These are phyloP conservation scores for Fusarium avenaceum DNA, from an alignment of 2,329 filamentous ascomycete genomes.

Conservation along the genomic window DNA sequence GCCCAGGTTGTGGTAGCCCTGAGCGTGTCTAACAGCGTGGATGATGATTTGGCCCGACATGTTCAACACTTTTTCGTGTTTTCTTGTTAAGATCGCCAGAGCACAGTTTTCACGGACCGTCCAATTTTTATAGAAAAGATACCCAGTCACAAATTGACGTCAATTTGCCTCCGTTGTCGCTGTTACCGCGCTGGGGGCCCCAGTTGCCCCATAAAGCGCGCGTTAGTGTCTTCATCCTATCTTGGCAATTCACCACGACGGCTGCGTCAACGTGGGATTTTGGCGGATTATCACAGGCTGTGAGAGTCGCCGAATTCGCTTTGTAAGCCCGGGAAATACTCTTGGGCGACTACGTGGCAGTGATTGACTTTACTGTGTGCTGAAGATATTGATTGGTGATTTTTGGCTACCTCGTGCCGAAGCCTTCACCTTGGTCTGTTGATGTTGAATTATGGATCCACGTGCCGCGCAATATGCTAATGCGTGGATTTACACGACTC, in stretches of 20 bases:
- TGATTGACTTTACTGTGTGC: not conserved
- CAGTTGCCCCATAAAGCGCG: slow-evolving; percentile 17
- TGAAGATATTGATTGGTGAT: not conserved
- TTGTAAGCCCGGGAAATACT: not conserved
- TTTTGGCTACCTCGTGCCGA: not conserved
- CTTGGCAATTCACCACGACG: slow-evolving; percentile 34
- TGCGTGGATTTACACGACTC: not conserved
- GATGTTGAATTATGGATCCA: not conserved
- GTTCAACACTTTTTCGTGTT: not conserved
- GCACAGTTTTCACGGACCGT: not conserved
- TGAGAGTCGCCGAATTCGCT: not conserved
- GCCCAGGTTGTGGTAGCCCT: slow-evolving; percentile 39
- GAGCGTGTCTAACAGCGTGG: slow-evolving; percentile 35
- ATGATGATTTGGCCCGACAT: slow-evolving; percentile 33
- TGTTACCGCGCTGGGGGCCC: slow-evolving; percentile 1
- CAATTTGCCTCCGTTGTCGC: slow-evolving; percentile 19
- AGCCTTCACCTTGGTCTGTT: not conserved
- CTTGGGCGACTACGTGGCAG: slow-evolving; percentile 2
- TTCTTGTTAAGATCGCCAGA: not conserved
- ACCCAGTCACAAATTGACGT: slow-evolving; percentile 9
- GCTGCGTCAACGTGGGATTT: slow-evolving; percentile 31
- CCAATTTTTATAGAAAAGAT: slow-evolving; percentile 8
- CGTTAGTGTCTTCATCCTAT: slow-evolving; percentile 19
- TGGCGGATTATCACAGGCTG: slow-evolving; percentile 21
- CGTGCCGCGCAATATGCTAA: not conserved